Evolutionary conservation across 2,329 filamentous ascomycete species (phyloP).

Genomic region (Ceratocystis cacaofunesta): DNA sequence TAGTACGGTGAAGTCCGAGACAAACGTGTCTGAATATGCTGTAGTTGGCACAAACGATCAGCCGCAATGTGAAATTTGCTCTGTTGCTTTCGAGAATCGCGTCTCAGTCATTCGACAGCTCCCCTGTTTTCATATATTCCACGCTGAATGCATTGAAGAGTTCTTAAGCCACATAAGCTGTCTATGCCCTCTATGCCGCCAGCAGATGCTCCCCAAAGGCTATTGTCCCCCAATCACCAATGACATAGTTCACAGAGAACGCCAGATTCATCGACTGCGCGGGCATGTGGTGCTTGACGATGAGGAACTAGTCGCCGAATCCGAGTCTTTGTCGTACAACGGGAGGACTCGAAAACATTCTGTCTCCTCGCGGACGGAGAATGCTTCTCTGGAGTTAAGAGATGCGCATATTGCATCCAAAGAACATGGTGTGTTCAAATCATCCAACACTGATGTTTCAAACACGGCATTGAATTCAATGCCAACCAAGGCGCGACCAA

Average conservation of each 20-base stretch:
- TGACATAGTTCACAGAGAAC: constrained; percentile 70
- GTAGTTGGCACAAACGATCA: constrained; percentile 47
- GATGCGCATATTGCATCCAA: neutral
- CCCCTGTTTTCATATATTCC: constrained; percentile 83
- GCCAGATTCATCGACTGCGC: constrained; percentile 47
- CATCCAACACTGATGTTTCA: neutral
- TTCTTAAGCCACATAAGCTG: constrained; percentile 68
- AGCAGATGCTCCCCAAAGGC: constrained; percentile 56
- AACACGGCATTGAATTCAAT: neutral
- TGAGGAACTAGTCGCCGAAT: constrained; percentile 17
- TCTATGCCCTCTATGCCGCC: constrained; percentile 82
- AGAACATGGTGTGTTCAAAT: neutral
- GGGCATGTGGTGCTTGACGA: constrained; percentile 35
- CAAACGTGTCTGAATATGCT: constrained; percentile 7
- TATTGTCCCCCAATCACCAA: constrained; percentile 63
- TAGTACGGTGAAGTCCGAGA: neutral
- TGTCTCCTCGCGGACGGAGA: neutral
- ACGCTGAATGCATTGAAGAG: constrained; percentile 78
- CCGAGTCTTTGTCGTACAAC: neutral
- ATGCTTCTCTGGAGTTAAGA: neutral
- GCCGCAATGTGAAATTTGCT: constrained; percentile 76
- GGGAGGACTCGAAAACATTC: neutral
- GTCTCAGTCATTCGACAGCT: constrained; percentile 67
- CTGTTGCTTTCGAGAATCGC: constrained; percentile 60
- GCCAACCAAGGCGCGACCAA: neutral